phyloP scores from a whole-genome alignment of 768 basidiomycete genomes.

The Strobilomyces confusus region DNA sequence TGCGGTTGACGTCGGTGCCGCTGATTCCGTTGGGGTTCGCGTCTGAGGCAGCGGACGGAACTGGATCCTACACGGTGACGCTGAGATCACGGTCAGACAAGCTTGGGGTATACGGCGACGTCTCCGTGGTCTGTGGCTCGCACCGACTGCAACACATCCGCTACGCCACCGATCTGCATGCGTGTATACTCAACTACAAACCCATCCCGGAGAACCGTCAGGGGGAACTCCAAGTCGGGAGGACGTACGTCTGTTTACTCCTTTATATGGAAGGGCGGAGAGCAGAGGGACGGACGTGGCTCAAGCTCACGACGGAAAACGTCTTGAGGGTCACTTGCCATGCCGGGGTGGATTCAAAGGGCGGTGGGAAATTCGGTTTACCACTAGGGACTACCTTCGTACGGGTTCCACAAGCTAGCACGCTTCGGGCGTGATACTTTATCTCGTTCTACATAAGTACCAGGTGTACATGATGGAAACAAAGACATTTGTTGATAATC shows the following conservation, averaged over 20 bases:
- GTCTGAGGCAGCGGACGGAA: not conserved
- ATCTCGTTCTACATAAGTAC: too few relatives aligned
- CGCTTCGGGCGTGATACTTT: not conserved
- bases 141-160: slow-evolving; percentile 13
- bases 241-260: slow-evolving; percentile 22
- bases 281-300: slow-evolving; percentile 14
- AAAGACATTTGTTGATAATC: too few relatives aligned
- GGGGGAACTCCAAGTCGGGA: slow-evolving; percentile 16
- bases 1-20: slow-evolving; percentile 19
- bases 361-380: slow-evolving; percentile 6
- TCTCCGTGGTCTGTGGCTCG: slow-evolving; percentile 16
- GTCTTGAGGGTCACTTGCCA: slow-evolving; percentile 15
- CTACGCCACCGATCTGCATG: slow-evolving; percentile 13
- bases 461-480: too few relatives aligned
- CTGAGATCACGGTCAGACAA: not conserved
- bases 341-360: not conserved
- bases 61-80: slow-evolving; percentile 10
- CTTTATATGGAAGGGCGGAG: slow-evolving; percentile 7
- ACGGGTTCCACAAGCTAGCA: slow-evolving; percentile 12
- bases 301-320: slow-evolving; percentile 25
- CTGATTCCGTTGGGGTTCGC: slow-evolving; percentile 17
- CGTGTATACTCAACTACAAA: slow-evolving; percentile 24
- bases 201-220: not conserved
- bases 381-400: slow-evolving; percentile 7
- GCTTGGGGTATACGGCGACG: slow-evolving; percentile 9